Evolutionary conservation across 768 basidiomycete genomes (phyloP).

Genomic region (Leccinum longicurvipes): DNA sequence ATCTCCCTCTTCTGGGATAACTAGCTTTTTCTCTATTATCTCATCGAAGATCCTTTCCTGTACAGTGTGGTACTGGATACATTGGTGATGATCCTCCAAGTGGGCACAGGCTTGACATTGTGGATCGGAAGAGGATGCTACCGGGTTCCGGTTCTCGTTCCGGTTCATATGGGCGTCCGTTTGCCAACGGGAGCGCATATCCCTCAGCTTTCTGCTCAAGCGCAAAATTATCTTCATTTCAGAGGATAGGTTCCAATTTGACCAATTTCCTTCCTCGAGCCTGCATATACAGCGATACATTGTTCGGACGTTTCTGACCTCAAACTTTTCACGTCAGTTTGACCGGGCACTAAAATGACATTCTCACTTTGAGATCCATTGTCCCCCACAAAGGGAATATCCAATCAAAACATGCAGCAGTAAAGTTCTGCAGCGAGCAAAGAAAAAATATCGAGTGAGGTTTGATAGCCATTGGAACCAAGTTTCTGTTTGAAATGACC

Average conservation of each 20-base stretch:
- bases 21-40: background rate
- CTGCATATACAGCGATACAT: background rate
- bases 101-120: background rate
- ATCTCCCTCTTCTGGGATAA: background rate
- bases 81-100: background rate
- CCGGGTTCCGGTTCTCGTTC: background rate
- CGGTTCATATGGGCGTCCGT: background rate
- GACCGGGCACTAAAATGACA: background rate
- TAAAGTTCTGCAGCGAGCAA: background rate
- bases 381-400: background rate
- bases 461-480: background rate
- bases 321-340: background rate
- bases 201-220: background rate
- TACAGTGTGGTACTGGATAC: background rate
- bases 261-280: background rate
- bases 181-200: background rate
- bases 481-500: background rate
- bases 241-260: background rate
- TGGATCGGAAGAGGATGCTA: background rate
- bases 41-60: background rate
- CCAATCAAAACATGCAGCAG: background rate
- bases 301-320: background rate
- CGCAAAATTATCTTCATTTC: background rate
- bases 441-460: constrained; percentile 7
- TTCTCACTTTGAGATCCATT: background rate